Evolutionary conservation across 1,284 basidiomycete species (phyloP), one percentile per base, ranked within the genome.

Genomic region (Heterobasidion occidentale): DNA sequence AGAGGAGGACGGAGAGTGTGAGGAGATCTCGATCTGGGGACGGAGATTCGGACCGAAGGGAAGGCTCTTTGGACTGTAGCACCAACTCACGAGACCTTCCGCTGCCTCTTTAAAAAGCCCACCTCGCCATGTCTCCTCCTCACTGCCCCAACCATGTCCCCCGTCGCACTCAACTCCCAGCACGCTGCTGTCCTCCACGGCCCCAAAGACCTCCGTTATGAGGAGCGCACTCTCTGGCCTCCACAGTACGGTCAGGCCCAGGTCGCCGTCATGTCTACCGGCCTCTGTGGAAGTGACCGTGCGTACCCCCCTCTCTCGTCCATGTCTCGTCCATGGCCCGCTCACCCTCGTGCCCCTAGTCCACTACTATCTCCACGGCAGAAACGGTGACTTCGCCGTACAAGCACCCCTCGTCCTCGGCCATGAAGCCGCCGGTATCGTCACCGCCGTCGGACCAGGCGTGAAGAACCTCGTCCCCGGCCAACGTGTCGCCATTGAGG

Each of bases 401-500:
- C 84, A 84, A 64, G 79, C 83, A 42, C 92, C 84, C 9, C 81
- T 98, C 59, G 88, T 94, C 52, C 86, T 98, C 46, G 94, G 94
- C 34, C 94, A 98, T 72, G 94, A 98, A 77, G 83, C 93, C 0
- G 84, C 91, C 27, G 94, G 94, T 44, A 74, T 92, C 64, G 75
- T 94, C 64, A 86, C 86, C 53, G 83, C 88, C 6, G 76, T 92
- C 54, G 87, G 88, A 9, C 77, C 82, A 27, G 80, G 81, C 48
- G 84, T 88, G 57, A 76, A 74, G 60, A 65, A 80, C 70, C 74
- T 97, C 60, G 74, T 79, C 27, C 81, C 89, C 27, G 94, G 95
- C 51, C 90, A 94, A 71, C 84, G 92, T 52, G 94, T 98, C 53
- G 95, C 94, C 15, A 90, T 98, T 67, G 95, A 98, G 71, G 90